Percentiles rank a stretch among this genome's conserved stretches.
phyloP scores from a whole-genome alignment of 2,329 filamentous ascomycete genomes.

The Trichoderma guizhouense region DNA sequence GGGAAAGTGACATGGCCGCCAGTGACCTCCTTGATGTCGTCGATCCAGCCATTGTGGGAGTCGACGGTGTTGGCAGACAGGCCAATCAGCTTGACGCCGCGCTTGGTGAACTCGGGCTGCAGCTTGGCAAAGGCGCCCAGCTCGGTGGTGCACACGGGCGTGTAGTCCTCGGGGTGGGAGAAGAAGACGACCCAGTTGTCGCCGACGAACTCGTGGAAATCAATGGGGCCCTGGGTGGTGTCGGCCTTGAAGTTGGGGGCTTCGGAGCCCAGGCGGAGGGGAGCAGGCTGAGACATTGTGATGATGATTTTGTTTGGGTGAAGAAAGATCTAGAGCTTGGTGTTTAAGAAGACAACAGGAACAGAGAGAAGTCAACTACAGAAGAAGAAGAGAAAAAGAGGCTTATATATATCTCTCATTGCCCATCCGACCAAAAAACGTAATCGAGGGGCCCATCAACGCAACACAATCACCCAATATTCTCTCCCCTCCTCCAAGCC shows the following conservation, averaged over 20 bases:
- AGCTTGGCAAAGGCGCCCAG: constrained; percentile 90
- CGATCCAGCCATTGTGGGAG: constrained; percentile 85
- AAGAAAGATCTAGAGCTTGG: neutral
- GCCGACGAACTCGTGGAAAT: constrained; percentile 79
- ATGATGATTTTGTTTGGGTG: constrained; percentile 3
- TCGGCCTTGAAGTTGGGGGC: constrained; percentile 84
- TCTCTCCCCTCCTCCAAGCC: neutral
- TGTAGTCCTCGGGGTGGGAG: constrained; percentile 87
- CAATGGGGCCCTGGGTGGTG: constrained; percentile 72
- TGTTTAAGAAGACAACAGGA: neutral
- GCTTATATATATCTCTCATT: constrained; percentile 11
- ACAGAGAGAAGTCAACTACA: neutral
- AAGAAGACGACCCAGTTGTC: constrained; percentile 80
- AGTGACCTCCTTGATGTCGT: constrained; percentile 79
- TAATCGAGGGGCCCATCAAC: constrained; percentile 17
- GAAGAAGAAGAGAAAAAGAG: neutral
- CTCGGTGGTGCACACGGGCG: constrained; percentile 93
- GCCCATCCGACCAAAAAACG: constrained; percentile 3
- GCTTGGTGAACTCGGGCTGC: constrained; percentile 80
- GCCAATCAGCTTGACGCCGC: constrained; percentile 87
- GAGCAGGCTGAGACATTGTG: constrained; percentile 33
- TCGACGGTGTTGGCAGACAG: constrained; percentile 82
- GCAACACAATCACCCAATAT: constrained; percentile 15
- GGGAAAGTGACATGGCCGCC: constrained; percentile 69
- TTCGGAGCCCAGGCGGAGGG: constrained; percentile 60